These are phyloP conservation scores for Fragaria vesca DNA, from an alignment of 306 rosid species.

Conservation along the genomic window DNA sequence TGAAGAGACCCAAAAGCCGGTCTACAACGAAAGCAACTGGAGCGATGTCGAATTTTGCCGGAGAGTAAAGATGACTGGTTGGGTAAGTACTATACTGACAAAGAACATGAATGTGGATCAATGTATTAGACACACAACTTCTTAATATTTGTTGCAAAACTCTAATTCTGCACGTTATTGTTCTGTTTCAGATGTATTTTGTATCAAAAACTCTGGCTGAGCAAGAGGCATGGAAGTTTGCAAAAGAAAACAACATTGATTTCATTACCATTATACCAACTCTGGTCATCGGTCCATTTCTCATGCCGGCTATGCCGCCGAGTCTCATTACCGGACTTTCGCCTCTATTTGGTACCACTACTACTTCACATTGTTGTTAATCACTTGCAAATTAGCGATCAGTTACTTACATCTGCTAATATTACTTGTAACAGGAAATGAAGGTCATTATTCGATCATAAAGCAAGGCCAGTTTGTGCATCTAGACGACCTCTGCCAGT, in stretches of 20 bases:
- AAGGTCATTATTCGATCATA: slow-evolving; percentile 53
- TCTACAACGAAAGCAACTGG: slow-evolving; percentile 58
- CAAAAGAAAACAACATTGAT: slow-evolving; percentile 51
- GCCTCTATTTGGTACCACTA: slow-evolving; percentile 28
- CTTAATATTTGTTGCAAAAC: background rate
- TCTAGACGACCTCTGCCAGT: slow-evolving; percentile 65
- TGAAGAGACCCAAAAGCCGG: slow-evolving; percentile 27
- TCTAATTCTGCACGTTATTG: background rate
- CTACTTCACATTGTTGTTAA: background rate
- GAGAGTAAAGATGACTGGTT: slow-evolving; percentile 59
- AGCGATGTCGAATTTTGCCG: slow-evolving; percentile 58
- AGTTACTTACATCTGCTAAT: background rate
- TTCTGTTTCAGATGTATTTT: slow-evolving; percentile 58
- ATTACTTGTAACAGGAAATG: slow-evolving; percentile 39
- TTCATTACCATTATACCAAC: slow-evolving; percentile 61
- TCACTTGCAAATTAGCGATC: background rate
- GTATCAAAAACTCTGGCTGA: slow-evolving; percentile 79
- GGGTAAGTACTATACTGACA: slow-evolving; percentile 39
- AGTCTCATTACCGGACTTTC: slow-evolving; percentile 71
- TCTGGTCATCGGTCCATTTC: slow-evolving; percentile 68
- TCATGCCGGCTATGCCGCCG: slow-evolving; percentile 62
- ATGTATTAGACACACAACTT: background rate
- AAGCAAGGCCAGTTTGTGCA: slow-evolving; percentile 65
- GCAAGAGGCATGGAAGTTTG: slow-evolving; percentile 74
- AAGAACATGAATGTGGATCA: background rate